phyloP scores from a whole-genome alignment of 169 alveolate species.

The Cryptosporidium ryanae region DNA sequence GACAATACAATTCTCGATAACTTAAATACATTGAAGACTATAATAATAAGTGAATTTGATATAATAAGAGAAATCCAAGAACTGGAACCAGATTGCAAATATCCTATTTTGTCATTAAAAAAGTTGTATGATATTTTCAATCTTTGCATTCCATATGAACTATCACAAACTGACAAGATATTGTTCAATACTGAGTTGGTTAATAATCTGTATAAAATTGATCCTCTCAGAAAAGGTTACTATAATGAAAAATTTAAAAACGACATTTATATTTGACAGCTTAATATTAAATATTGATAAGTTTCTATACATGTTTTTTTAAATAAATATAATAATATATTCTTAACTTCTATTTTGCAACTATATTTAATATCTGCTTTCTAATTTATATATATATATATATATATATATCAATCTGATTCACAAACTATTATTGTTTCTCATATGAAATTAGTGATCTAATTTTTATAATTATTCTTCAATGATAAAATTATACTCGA shows the following conservation, averaged over 20 bases:
- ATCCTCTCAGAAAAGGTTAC: slow-evolving; percentile 41
- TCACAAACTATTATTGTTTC: too few species aligned
- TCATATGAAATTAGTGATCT: too few species aligned
- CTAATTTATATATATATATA: too few species aligned
- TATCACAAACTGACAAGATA: not conserved
- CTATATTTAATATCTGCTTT: too few species aligned
- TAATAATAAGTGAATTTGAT: slow-evolving; percentile 9
- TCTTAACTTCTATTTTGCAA: too few species aligned
- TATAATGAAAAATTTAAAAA: slow-evolving; percentile 12
- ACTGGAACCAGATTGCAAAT: slow-evolving; percentile 52
- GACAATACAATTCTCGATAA: too few species aligned
- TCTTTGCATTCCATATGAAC: slow-evolving; percentile 1
- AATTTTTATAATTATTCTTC: too few species aligned
- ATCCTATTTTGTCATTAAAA: slow-evolving; percentile 49
- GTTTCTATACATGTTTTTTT: too few species aligned
- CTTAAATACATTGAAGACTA: not conserved
- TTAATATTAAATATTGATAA: not conserved
- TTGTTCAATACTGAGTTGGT: not conserved
- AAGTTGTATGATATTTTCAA: slow-evolving; percentile 14
- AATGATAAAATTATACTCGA: too few species aligned
- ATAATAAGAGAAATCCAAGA: slow-evolving; percentile 11
- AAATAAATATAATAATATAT: too few species aligned
- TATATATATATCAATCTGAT: too few species aligned
- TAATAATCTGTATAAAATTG: slow-evolving; percentile 2
- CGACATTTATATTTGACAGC: not conserved